Percentiles rank a stretch among this genome's conserved stretches.
Evolutionary conservation across 148 eudicot genomes (phyloP).

Genomic region (Limonium bicolor): DNA sequence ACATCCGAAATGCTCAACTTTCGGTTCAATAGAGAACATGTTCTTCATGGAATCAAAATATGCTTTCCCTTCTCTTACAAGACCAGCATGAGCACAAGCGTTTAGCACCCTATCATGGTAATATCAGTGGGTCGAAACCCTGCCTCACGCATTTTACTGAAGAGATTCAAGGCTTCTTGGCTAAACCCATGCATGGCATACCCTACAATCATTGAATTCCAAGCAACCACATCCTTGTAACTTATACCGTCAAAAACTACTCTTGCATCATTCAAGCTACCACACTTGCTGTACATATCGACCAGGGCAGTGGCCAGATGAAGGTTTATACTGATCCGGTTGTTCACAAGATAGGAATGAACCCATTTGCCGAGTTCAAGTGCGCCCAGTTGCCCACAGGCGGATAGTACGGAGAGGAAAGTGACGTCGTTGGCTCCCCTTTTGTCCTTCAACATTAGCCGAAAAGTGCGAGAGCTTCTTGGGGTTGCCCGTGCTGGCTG

Average conservation of each 20-base stretch:
- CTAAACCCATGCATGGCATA: conserved; percentile 78
- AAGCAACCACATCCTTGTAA: conserved; percentile 57
- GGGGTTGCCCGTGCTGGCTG: conserved; percentile 45
- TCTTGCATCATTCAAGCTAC: conserved; percentile 62
- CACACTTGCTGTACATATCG: conserved; percentile 91
- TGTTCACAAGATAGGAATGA: conserved; percentile 49
- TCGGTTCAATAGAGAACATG: conserved; percentile 34
- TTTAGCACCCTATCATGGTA: conserved; percentile 71
- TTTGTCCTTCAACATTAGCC: conserved; percentile 35
- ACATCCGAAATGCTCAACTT: conserved; percentile 88
- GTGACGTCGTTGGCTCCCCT: conserved; percentile 50
- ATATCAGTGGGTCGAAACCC: conserved; percentile 53
- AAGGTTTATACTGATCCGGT: conserved; percentile 21
- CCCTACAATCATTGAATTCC: conserved; percentile 78
- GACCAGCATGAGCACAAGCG: conserved; percentile 80
- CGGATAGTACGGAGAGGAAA: conserved; percentile 47
- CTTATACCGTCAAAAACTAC: conserved; percentile 42
- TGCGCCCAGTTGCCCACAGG: conserved; percentile 81
- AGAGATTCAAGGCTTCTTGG: conserved; percentile 37
- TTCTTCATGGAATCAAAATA: conserved; percentile 42
- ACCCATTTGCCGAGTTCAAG: conserved; percentile 71
- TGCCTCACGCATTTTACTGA: conserved; percentile 21
- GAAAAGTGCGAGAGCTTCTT: conserved; percentile 48
- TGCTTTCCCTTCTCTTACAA: conserved; percentile 41
- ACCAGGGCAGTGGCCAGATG: conserved; percentile 59